Base-by-base conservation (phyloP, 805 yeast genomes). In the Saturnispora besseyi region DNA sequence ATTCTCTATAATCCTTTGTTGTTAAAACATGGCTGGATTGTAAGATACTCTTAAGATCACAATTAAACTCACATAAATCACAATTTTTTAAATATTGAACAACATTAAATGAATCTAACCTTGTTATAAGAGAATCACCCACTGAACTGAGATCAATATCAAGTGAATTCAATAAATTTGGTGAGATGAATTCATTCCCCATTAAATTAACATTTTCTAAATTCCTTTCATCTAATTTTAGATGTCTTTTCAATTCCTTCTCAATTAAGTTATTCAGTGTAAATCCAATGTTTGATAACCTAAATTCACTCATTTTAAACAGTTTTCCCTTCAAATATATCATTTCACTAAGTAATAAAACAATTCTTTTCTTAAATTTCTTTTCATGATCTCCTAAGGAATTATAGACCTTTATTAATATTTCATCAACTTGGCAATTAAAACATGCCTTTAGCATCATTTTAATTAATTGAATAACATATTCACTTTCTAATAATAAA, bases 1-100 rank as follows among this genome's bases (percentile, higher is more conserved):
- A 93, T 46, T 79, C 80, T 1, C 80, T 70, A 60, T 75, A 89
- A 48, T 82, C 87, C 60, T 91, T 93, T 0, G 95, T 81, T 4
- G 83, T 75, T 37, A 88, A 64, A 1, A 93, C 89, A 55, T 75
- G 81, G 0, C 96, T 80, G 44, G 82, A 82, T 29, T 70, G 67
- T 6, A 93, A 72, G 67, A 86, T 69, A 48, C 75, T 73, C 55
- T 83, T 81, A 59, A 90, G 77, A 49, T 81, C 82, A 0, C 69
- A 54, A 46, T 87, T 96, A 3, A 36, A 36, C 57, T 85, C 93
- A 4, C 13, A 10, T 28, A 41, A 12, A 15, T 26, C 30, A 33
- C 18, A 29, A 32, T 31, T 18, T 38, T 22, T 31, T 11, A 47
- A 26, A 26, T 33, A 28, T 18, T 34, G 40, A 5, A 33, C 15